Percentiles rank a stretch among this genome's conserved stretches.
Conservation (phyloP, 2,329 filamentous ascomycete species). For the Neopestalotiopsis clavispora region DNA sequence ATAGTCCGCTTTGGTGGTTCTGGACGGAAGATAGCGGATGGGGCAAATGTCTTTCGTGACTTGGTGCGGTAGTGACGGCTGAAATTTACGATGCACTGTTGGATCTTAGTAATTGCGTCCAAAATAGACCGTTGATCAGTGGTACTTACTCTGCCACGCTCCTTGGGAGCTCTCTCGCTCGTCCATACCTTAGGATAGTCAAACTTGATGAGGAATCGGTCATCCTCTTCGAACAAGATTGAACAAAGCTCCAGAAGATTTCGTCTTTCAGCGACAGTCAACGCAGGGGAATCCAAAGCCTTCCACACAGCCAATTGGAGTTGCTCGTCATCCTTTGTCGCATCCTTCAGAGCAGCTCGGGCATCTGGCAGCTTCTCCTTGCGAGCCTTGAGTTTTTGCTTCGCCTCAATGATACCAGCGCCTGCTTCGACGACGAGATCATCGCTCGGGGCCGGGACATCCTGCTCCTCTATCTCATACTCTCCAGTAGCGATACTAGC, state of each 20-base stretch:
- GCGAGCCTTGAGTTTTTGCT: slow-evolving; percentile 52
- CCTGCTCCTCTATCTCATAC: slow-evolving; percentile 40
- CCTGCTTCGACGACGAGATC: slow-evolving; percentile 54
- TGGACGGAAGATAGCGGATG: slow-evolving; percentile 21
- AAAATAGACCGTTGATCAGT: background rate
- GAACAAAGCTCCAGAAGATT: slow-evolving; percentile 57
- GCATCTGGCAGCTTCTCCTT: slow-evolving; percentile 53
- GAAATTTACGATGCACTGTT: slow-evolving; percentile 29
- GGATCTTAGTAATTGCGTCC: background rate
- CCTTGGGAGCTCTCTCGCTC: slow-evolving; percentile 33
- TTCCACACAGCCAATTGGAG: slow-evolving; percentile 54
- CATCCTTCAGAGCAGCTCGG: slow-evolving; percentile 51
- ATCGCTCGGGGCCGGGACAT: slow-evolving; percentile 30
- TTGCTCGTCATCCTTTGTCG: slow-evolving; percentile 48
- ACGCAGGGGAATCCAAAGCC: slow-evolving; percentile 51
- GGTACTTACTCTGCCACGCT: slow-evolving; percentile 23
- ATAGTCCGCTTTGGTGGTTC: slow-evolving; percentile 37
- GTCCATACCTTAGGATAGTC: slow-evolving; percentile 53
- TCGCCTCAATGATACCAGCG: slow-evolving; percentile 46
- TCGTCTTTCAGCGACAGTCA: slow-evolving; percentile 52
- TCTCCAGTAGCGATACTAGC: slow-evolving; percentile 70
- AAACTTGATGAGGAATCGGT: slow-evolving; percentile 50
- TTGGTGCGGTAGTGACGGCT: slow-evolving; percentile 31
- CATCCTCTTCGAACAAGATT: slow-evolving; percentile 54
- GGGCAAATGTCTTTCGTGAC: slow-evolving; percentile 31